A percentile compares a stretch with the other conserved stretches of the same genome.
phyloP scores from a whole-genome alignment of 768 basidiomycete species.

The Mycena olivaceomarginata region DNA sequence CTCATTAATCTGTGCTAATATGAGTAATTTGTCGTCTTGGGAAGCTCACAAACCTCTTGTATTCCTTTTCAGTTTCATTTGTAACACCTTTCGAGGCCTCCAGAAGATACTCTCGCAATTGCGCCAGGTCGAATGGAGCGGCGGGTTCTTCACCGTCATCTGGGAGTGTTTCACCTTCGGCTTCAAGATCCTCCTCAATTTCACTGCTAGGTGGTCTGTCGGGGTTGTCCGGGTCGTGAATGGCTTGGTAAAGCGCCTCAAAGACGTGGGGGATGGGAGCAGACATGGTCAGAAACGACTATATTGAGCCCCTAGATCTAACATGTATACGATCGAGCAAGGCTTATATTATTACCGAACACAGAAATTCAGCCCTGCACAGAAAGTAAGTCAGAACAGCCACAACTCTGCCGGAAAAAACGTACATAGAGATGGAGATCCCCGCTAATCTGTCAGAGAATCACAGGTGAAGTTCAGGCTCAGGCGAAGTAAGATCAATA shows the following conservation, averaged over 20 bases:
- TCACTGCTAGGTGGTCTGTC: background rate
- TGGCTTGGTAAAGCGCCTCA: background rate
- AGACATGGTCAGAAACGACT: background rate
- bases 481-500: too few relatives aligned
- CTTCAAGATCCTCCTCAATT: background rate
- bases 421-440: too few relatives aligned
- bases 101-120: background rate
- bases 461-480: too few relatives aligned
- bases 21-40: background rate
- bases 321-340: background rate
- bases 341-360: too few relatives aligned
- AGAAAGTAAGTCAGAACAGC: too few relatives aligned
- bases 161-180: background rate
- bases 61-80: background rate
- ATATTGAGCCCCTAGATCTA: background rate
- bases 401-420: too few relatives aligned
- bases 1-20: background rate
- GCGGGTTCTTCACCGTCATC: background rate
- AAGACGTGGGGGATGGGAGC: background rate
- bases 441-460: too few relatives aligned
- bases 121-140: background rate
- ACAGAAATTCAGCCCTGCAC: too few relatives aligned
- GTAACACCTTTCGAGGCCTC: background rate
- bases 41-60: background rate
- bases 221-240: background rate